phyloP scores from a whole-genome alignment of 805 yeast species.

The Saccharomycopsis malanga region DNA sequence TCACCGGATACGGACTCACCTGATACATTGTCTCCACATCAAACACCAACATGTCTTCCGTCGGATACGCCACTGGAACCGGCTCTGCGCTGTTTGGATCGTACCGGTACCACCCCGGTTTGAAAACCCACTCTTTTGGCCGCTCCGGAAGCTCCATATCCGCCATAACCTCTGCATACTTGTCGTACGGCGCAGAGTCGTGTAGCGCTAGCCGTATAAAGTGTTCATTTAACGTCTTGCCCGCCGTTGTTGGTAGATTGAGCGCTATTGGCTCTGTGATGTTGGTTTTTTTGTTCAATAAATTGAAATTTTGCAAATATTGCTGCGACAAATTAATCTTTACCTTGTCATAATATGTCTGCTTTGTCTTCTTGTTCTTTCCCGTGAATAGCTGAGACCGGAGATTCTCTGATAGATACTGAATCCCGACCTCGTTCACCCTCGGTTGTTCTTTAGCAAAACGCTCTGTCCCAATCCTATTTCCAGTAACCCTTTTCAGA shows the following conservation, averaged over 20 bases:
- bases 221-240: conserved; percentile 73
- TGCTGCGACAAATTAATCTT: conserved; percentile 49
- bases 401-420: conserved; percentile 54
- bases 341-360: conserved; percentile 25
- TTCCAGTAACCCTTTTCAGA: no score
- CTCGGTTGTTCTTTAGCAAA: conserved; percentile 16
- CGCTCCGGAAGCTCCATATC: conserved; percentile 31
- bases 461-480: no score
- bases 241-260: conserved; percentile 66
- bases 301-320: conserved; percentile 53
- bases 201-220: conserved; percentile 61
- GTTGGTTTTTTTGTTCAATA: conserved; percentile 71
- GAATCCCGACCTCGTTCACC: conserved; percentile 70
- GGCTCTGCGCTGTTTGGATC: conserved; percentile 36
- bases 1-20: conserved; percentile 60
- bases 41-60: conserved; percentile 67
- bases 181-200: conserved; percentile 53
- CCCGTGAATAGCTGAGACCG: conserved; percentile 52
- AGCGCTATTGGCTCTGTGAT: conserved; percentile 52
- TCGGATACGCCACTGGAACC: conserved; percentile 54
- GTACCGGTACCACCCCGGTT: conserved; percentile 81
- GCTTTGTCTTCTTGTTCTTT: conserved; percentile 8
- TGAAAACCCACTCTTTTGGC: conserved; percentile 49
- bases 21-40: conserved; percentile 88
- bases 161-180: conserved; percentile 42